Conservation (phyloP, 805 yeast genomes). For the Saccharomyces mikatae region DNA sequence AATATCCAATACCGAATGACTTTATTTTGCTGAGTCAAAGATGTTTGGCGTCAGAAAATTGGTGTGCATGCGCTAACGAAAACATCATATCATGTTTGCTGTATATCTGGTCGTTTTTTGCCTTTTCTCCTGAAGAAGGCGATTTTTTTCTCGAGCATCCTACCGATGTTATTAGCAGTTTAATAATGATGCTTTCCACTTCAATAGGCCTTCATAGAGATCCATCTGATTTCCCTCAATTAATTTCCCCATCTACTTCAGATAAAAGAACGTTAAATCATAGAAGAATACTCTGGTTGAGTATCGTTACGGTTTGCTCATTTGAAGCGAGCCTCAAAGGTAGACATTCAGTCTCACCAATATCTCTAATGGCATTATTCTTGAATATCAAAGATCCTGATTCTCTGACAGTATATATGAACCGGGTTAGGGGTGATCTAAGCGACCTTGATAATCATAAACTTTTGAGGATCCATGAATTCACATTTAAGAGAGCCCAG, state of each 20-base stretch:
- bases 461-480: constrained; percentile 16
- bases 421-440: constrained; percentile 16
- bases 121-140: constrained; percentile 30
- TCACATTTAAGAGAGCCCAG: constrained; percentile 20
- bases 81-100: constrained; percentile 24
- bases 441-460: constrained; percentile 5
- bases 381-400: constrained; percentile 14
- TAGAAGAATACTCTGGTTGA: constrained; percentile 27
- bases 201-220: constrained; percentile 30
- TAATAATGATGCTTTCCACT: constrained; percentile 24
- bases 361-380: constrained; percentile 13
- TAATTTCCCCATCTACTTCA: constrained; percentile 6
- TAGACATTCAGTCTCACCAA: constrained; percentile 16
- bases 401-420: constrained; percentile 13
- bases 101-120: constrained; percentile 29
- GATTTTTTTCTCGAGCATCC: constrained; percentile 30
- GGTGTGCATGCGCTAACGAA: constrained; percentile 28
- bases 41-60: constrained; percentile 24
- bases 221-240: constrained; percentile 24
- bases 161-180: constrained; percentile 27
- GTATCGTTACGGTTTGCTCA: constrained; percentile 19
- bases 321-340: constrained; percentile 28
- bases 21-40: constrained; percentile 22
- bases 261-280: constrained; percentile 21
- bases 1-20: constrained; percentile 23